Conservation (phyloP, 805 yeast genomes). For the Danielozyma ontarioensis region DNA sequence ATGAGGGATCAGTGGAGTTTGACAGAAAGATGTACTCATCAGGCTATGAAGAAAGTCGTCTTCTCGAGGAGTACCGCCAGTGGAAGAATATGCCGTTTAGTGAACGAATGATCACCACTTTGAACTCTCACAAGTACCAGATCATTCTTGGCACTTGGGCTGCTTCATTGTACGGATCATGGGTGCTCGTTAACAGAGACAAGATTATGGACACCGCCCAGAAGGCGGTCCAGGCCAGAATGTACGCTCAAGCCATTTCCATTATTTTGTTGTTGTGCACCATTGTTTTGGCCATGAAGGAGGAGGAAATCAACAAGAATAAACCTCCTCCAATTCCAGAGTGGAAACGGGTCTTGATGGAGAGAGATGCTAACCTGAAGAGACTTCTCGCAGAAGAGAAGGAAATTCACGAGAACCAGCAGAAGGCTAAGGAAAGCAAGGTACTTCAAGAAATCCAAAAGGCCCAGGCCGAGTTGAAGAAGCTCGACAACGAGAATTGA, state of each 20-base stretch:
- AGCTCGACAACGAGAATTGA: neutral
- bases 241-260: conserved; percentile 26
- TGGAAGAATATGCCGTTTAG: conserved; percentile 28
- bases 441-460: neutral
- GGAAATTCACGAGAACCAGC: conserved; percentile 1
- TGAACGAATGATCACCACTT: conserved; percentile 24
- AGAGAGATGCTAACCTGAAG: conserved; percentile 9
- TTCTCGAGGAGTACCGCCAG: conserved; percentile 29
- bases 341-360: conserved; percentile 16
- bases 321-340: conserved; percentile 20
- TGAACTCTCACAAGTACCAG: conserved; percentile 31
- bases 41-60: conserved; percentile 18
- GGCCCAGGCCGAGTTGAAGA: neutral
- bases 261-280: conserved; percentile 23
- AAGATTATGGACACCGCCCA: conserved; percentile 22
- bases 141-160: conserved; percentile 34
- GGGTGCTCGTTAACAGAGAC: conserved; percentile 23
- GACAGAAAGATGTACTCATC: conserved; percentile 33
- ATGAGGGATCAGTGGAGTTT: conserved; percentile 40
- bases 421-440: neutral
- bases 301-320: conserved; percentile 15
- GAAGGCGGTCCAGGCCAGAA: conserved; percentile 24
- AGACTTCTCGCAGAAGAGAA: conserved; percentile 3
- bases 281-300: conserved; percentile 21
- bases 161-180: conserved; percentile 30